phyloP scores from a whole-genome alignment of 805 yeast species.

The Wickerhamomyces silvicola region DNA sequence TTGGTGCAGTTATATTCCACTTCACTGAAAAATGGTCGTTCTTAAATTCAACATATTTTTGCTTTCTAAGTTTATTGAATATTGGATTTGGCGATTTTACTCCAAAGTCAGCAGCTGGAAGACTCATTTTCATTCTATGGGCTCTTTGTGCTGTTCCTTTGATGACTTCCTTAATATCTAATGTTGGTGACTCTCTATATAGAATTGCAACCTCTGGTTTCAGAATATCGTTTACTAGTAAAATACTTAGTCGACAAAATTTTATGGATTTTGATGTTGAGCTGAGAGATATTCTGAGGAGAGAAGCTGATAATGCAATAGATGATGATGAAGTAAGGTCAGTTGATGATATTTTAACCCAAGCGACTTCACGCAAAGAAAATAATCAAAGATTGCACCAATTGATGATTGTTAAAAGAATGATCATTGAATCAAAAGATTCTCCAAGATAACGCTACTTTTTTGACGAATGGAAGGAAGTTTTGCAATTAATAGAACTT shows the following conservation, averaged over 20 bases:
- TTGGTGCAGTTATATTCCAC: slow-evolving; percentile 65
- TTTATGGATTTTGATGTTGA: neutral
- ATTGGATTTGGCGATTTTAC: slow-evolving; percentile 81
- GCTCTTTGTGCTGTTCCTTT: slow-evolving; percentile 77
- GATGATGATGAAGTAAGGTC: slow-evolving; percentile 11
- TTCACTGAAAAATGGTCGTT: slow-evolving; percentile 65
- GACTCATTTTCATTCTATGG: slow-evolving; percentile 74
- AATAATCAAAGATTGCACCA: slow-evolving; percentile 6
- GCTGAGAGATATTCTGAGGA: neutral
- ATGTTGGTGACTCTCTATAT: slow-evolving; percentile 58
- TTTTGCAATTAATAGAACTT: slow-evolving; percentile 27
- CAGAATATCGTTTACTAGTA: slow-evolving; percentile 3
- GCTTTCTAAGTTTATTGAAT: slow-evolving; percentile 68
- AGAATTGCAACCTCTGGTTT: slow-evolving; percentile 16
- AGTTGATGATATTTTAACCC: slow-evolving; percentile 9
- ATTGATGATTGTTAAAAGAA: slow-evolving; percentile 18
- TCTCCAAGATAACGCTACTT: slow-evolving; percentile 31
- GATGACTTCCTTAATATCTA: slow-evolving; percentile 75
- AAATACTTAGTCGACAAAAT: slow-evolving; percentile 5
- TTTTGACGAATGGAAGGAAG: slow-evolving; percentile 46
- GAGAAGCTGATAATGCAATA: slow-evolving; percentile 2
- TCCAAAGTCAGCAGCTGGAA: slow-evolving; percentile 59
- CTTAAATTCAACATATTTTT: slow-evolving; percentile 67
- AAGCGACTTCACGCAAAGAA: neutral
- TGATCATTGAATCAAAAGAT: slow-evolving; percentile 11